These are phyloP conservation scores for Backusella parvicylindrica DNA, from an alignment of 192 early-diverging fungal species.

Conservation along the genomic window DNA sequence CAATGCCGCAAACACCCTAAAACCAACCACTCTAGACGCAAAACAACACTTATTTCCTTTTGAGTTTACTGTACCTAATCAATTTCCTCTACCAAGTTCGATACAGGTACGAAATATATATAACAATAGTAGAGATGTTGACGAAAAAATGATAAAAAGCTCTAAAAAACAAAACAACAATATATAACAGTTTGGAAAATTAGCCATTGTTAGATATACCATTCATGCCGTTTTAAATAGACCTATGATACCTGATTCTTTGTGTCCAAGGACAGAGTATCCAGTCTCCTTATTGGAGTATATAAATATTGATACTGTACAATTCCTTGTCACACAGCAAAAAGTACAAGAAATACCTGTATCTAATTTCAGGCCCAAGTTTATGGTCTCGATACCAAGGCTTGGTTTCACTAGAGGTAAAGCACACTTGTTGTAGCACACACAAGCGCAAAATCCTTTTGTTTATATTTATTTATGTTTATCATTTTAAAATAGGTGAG, in stretches of 20 bases:
- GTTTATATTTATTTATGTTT: background rate
- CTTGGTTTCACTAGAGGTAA: conserved; percentile 34
- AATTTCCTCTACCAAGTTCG: conserved; percentile 30
- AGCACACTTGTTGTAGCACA: background rate
- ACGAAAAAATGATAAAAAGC: background rate
- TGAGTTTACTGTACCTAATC: conserved; percentile 27
- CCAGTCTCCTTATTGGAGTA: conserved; percentile 30
- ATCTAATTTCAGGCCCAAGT: background rate
- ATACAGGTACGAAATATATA: conserved; percentile 25
- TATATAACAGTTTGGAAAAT: conserved; percentile 23
- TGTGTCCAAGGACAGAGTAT: conserved; percentile 24
- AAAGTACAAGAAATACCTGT: conserved; percentile 9
- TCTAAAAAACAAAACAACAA: background rate
- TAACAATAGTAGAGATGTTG: background rate
- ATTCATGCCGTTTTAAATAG: conserved; percentile 24
- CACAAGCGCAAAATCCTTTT: background rate
- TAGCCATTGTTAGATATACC: conserved; percentile 25
- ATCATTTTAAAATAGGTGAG: background rate
- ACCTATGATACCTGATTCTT: conserved; percentile 17
- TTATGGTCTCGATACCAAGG: conserved; percentile 17
- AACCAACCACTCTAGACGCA: conserved; percentile 15
- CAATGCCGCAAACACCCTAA: background rate
- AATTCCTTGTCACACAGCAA: background rate
- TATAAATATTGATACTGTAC: conserved; percentile 25
- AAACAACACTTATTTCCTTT: conserved; percentile 33